Evolutionary conservation across 345 rosid genomes (phyloP).

Genomic region (Viola odorata): DNA sequence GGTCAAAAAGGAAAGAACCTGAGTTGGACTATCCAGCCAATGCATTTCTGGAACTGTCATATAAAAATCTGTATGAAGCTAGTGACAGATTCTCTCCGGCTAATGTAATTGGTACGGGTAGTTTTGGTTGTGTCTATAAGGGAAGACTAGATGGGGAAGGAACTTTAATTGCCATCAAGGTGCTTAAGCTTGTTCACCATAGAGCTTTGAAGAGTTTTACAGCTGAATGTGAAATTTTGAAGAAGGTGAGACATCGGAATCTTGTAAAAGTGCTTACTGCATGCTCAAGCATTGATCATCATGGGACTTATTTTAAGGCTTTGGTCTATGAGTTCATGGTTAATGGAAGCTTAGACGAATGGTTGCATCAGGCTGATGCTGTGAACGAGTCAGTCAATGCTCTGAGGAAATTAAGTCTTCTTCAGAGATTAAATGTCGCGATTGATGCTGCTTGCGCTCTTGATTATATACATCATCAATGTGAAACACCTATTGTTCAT

Average conservation of each 20-base stretch:
- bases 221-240: not conserved
- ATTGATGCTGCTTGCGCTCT: not conserved
- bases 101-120: not conserved
- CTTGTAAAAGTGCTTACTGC: not conserved
- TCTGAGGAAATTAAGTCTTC: no score
- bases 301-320: not conserved
- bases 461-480: not conserved
- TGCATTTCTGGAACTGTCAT: not conserved
- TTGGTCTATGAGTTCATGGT: no score
- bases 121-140: no score
- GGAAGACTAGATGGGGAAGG: no score
- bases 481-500: not conserved
- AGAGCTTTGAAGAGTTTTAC: not conserved
- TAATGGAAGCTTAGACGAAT: not conserved
- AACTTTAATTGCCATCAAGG: no score
- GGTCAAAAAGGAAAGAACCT: not conserved
- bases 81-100: not conserved
- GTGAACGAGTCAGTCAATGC: no score
- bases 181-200: no score
- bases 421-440: not conserved
- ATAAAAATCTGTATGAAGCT: not conserved
- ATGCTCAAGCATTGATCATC: slow-evolving; percentile 1
- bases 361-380: no score
- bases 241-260: not conserved
- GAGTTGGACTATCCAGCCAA: not conserved